A percentile compares a stretch with the other conserved stretches of the same genome.
These are phyloP conservation scores for Cantharellus anzutake DNA, from an alignment of 768 basidiomycete genomes.

Conservation along the genomic window DNA sequence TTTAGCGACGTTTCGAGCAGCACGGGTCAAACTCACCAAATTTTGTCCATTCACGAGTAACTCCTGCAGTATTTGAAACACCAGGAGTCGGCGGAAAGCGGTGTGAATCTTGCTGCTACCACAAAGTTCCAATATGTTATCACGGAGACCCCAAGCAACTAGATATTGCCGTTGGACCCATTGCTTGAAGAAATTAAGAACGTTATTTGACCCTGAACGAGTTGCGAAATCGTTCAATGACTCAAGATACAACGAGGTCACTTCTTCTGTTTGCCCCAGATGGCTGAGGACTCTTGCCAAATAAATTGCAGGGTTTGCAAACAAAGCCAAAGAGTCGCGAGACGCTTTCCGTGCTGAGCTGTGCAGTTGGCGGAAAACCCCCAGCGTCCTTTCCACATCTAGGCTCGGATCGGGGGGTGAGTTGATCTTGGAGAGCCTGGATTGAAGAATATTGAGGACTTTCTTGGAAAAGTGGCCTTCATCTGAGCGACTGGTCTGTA, in stretches of 20 bases:
- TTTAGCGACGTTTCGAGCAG: neutral
- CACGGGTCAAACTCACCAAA: neutral
- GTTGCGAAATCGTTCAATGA: slow-evolving; percentile 61
- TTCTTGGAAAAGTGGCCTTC: slow-evolving; percentile 85
- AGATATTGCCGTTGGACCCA: slow-evolving; percentile 47
- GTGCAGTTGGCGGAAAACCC: slow-evolving; percentile 41
- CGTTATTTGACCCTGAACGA: slow-evolving; percentile 62
- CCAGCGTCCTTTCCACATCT: slow-evolving; percentile 24
- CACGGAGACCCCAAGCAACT: slow-evolving; percentile 45
- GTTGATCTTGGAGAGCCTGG: slow-evolving; percentile 55
- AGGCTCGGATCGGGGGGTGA: slow-evolving; percentile 35
- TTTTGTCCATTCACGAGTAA: slow-evolving; percentile 29
- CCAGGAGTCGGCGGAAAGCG: slow-evolving; percentile 54
- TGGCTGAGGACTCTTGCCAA: slow-evolving; percentile 33
- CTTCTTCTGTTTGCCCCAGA: slow-evolving; percentile 21
- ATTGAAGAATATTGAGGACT: slow-evolving; percentile 57
- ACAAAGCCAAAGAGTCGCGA: slow-evolving; percentile 39
- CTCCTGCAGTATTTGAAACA: slow-evolving; percentile 47
- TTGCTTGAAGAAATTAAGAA: slow-evolving; percentile 56
- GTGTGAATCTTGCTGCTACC: slow-evolving; percentile 43
- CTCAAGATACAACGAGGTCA: slow-evolving; percentile 36
- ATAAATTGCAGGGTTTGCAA: slow-evolving; percentile 55
- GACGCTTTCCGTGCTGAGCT: slow-evolving; percentile 37
- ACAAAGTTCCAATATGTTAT: slow-evolving; percentile 35
- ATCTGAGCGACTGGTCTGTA: slow-evolving; percentile 43